Percentiles rank a stretch among this genome's conserved stretches.
These are phyloP conservation scores for Fusarium avenaceum DNA, from an alignment of 2,329 filamentous ascomycete genomes.

Conservation along the genomic window DNA sequence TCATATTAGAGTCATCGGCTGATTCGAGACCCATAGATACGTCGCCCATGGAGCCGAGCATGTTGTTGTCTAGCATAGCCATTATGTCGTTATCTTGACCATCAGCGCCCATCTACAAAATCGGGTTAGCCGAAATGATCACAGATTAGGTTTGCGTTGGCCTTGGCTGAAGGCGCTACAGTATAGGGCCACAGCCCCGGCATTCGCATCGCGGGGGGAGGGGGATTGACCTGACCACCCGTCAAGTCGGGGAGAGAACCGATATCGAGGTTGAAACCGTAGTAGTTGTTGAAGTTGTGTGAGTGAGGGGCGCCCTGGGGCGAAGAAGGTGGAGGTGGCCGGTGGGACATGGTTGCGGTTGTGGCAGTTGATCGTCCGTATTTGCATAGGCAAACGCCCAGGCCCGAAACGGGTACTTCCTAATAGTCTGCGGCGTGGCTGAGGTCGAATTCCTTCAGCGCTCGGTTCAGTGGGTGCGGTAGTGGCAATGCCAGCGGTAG, in stretches of 20 bases:
- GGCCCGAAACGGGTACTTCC: conserved; percentile 26
- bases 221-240: conserved; percentile 44
- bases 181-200: conserved; percentile 35
- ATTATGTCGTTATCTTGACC: conserved; percentile 58
- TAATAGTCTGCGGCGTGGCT: conserved; percentile 26
- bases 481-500: not conserved
- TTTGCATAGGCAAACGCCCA: conserved; percentile 49
- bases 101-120: conserved; percentile 46
- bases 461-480: conserved; percentile 23
- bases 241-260: conserved; percentile 49
- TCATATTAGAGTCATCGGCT: conserved; percentile 49
- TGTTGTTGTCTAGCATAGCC: conserved; percentile 59
- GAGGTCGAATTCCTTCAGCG: conserved; percentile 11
- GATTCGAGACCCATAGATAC: conserved; percentile 61
- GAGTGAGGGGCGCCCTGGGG: conserved; percentile 41
- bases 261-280: conserved; percentile 54
- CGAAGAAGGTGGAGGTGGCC: conserved; percentile 54
- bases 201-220: conserved; percentile 26
- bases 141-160: conserved; percentile 37
- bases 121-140: conserved; percentile 39
- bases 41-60: conserved; percentile 56
- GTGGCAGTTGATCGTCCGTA: conserved; percentile 38
- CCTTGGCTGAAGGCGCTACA: conserved; percentile 22
- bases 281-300: conserved; percentile 53
- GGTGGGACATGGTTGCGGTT: conserved; percentile 53